phyloP scores from a whole-genome alignment of 2,329 filamentous ascomycete genomes.

The Aspergillus eucalypticola region DNA sequence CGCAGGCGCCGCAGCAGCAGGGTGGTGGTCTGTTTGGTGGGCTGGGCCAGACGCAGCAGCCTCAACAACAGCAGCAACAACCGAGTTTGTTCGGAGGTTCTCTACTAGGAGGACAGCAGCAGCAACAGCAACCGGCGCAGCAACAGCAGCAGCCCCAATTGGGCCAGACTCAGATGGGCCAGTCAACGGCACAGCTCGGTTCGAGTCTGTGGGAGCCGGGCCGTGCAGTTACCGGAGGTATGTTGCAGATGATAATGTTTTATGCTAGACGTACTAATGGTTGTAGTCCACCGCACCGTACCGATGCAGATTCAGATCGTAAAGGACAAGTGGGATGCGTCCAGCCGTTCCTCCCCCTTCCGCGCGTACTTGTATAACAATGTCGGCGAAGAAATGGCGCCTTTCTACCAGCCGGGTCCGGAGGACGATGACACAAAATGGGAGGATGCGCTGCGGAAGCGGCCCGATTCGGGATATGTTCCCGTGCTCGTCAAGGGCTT shows the following conservation, averaged over 20 bases:
- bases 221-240: slow-evolving; percentile 45
- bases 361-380: slow-evolving; percentile 66
- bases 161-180: slow-evolving; percentile 30
- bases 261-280: slow-evolving; percentile 7
- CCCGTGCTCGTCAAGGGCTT: slow-evolving; percentile 63
- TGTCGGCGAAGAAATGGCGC: slow-evolving; percentile 59
- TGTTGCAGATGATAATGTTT: slow-evolving; percentile 13
- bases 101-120: slow-evolving; percentile 26
- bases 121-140: slow-evolving; percentile 31
- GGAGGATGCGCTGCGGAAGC: slow-evolving; percentile 64
- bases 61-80: slow-evolving; percentile 42
- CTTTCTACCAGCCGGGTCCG: slow-evolving; percentile 60
- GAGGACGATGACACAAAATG: slow-evolving; percentile 63
- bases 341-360: slow-evolving; percentile 54
- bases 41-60: slow-evolving; percentile 30
- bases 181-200: slow-evolving; percentile 37
- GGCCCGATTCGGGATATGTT: slow-evolving; percentile 59
- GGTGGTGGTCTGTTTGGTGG: slow-evolving; percentile 45
- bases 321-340: slow-evolving; percentile 62
- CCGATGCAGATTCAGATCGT: slow-evolving; percentile 62
- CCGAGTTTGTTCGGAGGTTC: slow-evolving; percentile 31
- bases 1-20: slow-evolving; percentile 34
- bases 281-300: slow-evolving; percentile 59
- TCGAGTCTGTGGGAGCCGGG: slow-evolving; percentile 48
- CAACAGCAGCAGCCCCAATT: slow-evolving; percentile 34